Evolutionary conservation across 1,284 basidiomycete species (phyloP), one percentile per base, ranked within the genome.

Genomic region (Ustilago hordei): DNA sequence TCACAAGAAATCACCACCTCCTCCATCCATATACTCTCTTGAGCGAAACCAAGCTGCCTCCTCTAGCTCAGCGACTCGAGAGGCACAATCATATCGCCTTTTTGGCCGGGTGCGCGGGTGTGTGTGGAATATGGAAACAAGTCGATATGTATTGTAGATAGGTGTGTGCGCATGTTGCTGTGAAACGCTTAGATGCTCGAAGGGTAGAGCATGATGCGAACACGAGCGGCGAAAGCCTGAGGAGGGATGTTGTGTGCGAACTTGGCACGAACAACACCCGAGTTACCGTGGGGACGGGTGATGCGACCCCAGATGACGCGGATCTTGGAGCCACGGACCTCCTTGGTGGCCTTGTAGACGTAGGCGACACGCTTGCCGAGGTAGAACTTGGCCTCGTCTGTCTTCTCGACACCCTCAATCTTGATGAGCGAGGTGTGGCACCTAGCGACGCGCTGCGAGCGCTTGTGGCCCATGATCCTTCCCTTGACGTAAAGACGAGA

Each of bases 321-420:
- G 87, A 97, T 90, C 88, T 95, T 95, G 84, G 93, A 93, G 76
- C 95, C 95, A 87, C 92, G 92, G 80, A 95, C 91, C 88, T 94
- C 93, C 87, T 91, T 91, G 90, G 96, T 95, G 77, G 94, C 95
- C 88, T 92, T 92, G 92, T 99, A 99, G 84, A 99, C 95, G 89
- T 93, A 99, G 75, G 96, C 97, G 81, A 99, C 90, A 84, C 96
- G 94, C 95, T 99, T 99, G 88, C 96, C 97, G 77, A 98, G 91
- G 91, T 99, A 99, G 89, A 95, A 96, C 88, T 95, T 93, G 60
- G 95, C 94, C 85, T 97, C 95, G 89, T 97, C 91, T 89, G 95
- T 93, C 85, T 89, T 92, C 84, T 92, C 91, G 68, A 98, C 95
- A 87, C 96, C 96, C 90, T 99, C 96, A 87, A 99, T 95, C 89